A percentile compares a stretch with the other conserved stretches of the same genome.
Conservation (phyloP, 2,329 filamentous ascomycete genomes). For the Paracamarosporium sp. region DNA sequence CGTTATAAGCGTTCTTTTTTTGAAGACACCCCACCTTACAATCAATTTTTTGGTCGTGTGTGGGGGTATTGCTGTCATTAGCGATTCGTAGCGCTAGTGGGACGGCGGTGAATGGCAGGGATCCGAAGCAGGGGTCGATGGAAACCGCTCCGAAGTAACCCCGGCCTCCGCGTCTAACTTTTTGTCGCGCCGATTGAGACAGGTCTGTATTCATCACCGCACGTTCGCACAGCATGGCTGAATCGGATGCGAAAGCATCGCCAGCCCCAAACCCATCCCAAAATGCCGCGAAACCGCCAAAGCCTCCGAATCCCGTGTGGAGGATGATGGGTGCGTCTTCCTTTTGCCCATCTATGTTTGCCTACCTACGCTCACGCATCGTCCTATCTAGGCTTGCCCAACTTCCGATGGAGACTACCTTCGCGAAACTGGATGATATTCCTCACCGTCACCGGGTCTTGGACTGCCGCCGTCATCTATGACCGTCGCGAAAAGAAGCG, state of each 20-base stretch:
- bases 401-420: conserved; percentile 81
- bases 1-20: conserved; percentile 9
- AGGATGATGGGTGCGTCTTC: conserved; percentile 47
- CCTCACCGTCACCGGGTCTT: conserved; percentile 76
- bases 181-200: conserved; percentile 19
- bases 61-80: background rate
- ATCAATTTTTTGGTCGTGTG: background rate
- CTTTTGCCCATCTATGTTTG: background rate
- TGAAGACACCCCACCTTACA: too few species aligned
- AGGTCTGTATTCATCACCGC: conserved; percentile 7
- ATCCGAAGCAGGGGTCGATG: too few species aligned
- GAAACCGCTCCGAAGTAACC: background rate
- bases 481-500: conserved; percentile 90
- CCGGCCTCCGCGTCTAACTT: conserved; percentile 23
- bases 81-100: background rate
- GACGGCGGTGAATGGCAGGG: background rate
- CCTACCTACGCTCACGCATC: background rate
- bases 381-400: conserved; percentile 80
- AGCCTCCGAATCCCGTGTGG: conserved; percentile 46
- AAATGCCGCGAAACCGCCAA: conserved; percentile 33
- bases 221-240: conserved; percentile 37
- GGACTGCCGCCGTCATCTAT: conserved; percentile 84
- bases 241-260: conserved; percentile 36
- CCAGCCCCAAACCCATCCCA: conserved; percentile 27
- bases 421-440: conserved; percentile 99